Conservation (phyloP, 1,284 basidiomycete species). For the Calocybe gambosa region DNA sequence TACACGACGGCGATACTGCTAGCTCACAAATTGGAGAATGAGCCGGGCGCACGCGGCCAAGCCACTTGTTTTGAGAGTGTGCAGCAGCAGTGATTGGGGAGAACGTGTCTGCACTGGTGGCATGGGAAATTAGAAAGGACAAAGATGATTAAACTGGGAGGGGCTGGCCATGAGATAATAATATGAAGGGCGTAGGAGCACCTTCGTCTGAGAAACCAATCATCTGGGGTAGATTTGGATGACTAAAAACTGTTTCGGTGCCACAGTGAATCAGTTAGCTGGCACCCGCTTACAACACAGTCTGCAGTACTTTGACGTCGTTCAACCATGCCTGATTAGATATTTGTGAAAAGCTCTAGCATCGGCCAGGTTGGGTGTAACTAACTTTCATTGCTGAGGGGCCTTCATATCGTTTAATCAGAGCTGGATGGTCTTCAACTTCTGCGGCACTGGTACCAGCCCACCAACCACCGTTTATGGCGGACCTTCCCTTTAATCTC, state of each 20-base stretch:
- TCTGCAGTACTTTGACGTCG: slow-evolving; percentile 46
- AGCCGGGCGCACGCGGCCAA: slow-evolving; percentile 30
- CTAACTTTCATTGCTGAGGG: slow-evolving; percentile 30
- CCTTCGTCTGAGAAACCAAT: slow-evolving; percentile 45
- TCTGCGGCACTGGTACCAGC: slow-evolving; percentile 34
- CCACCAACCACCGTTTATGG: slow-evolving; percentile 41
- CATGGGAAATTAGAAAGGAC: not conserved
- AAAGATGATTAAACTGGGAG: not conserved
- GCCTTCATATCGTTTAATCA: slow-evolving; percentile 42
- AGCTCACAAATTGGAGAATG: slow-evolving; percentile 32
- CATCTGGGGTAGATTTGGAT: slow-evolving; percentile 49
- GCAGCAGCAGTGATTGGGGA: slow-evolving; percentile 25
- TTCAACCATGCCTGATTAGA: slow-evolving; percentile 37
- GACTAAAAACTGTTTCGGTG: slow-evolving; percentile 25
- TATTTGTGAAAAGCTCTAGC: not conserved
- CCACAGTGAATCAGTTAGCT: not conserved
- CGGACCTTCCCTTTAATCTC: slow-evolving; percentile 28
- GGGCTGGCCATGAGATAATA: slow-evolving; percentile 39
- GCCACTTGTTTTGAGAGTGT: slow-evolving; percentile 24
- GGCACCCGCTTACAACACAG: slow-evolving; percentile 33
- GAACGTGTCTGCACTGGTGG: slow-evolving; percentile 35
- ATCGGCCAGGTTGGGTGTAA: not conserved
- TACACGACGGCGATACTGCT: not conserved
- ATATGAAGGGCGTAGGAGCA: slow-evolving; percentile 42
- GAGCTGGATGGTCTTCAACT: slow-evolving; percentile 30